Evolutionary conservation across 1,139 yeast species (phyloP).

Genomic region (Candida frijolesensis): DNA sequence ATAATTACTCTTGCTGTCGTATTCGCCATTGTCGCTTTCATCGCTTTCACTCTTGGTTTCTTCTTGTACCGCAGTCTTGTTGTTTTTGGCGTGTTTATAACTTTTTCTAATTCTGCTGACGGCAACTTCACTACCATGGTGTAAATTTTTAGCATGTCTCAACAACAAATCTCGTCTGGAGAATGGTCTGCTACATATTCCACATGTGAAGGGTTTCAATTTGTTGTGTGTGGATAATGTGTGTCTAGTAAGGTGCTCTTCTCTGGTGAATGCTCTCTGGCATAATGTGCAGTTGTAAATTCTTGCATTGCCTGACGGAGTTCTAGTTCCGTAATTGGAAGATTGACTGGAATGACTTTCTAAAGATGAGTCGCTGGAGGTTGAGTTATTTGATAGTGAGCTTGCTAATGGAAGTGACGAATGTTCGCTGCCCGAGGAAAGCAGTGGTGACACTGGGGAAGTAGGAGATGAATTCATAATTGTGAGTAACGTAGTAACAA

Average conservation of each 20-base stretch:
- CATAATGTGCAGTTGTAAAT: conserved; percentile 46
- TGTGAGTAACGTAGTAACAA: neutral
- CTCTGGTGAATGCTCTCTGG: conserved; percentile 49
- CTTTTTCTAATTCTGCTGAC: conserved; percentile 48
- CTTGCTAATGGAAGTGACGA: conserved; percentile 3
- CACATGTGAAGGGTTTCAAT: conserved; percentile 68
- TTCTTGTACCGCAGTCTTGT: neutral
- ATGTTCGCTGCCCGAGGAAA: neutral
- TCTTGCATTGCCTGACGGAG: conserved; percentile 48
- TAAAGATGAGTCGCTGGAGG: conserved; percentile 1
- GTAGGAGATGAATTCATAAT: conserved; percentile 4
- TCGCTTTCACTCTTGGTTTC: conserved; percentile 1
- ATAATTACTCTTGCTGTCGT: conserved; percentile 4
- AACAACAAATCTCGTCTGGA: conserved; percentile 88
- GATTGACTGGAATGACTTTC: conserved; percentile 3
- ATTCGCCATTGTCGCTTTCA: conserved; percentile 4
- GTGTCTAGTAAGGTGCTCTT: conserved; percentile 51
- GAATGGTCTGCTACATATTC: conserved; percentile 92
- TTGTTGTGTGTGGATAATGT: conserved; percentile 49
- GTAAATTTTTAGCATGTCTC: conserved; percentile 92
- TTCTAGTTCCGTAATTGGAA: conserved; percentile 40
- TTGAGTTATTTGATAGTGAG: conserved; percentile 4
- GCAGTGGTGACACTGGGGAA: conserved; percentile 3
- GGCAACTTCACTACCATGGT: conserved; percentile 62
- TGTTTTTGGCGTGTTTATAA: conserved; percentile 27